phyloP scores from a whole-genome alignment of 2,329 filamentous ascomycete species.

The Fusarium sp. region DNA sequence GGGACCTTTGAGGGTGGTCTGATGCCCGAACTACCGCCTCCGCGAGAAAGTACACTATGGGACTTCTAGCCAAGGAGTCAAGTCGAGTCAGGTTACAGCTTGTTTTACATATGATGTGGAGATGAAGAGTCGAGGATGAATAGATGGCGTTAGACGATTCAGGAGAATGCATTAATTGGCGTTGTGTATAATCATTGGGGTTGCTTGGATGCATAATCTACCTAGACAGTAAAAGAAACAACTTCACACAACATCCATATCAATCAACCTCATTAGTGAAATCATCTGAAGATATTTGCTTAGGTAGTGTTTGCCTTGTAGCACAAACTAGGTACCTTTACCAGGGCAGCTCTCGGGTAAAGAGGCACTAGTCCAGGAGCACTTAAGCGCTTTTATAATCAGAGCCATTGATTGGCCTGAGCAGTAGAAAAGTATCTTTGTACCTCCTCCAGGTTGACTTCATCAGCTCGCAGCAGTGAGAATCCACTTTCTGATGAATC shows the following conservation, averaged over 20 bases:
- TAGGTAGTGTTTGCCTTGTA: background rate
- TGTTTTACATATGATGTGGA: conserved; percentile 74
- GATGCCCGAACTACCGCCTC: conserved; percentile 82
- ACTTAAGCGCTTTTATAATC: background rate
- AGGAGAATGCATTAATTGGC: conserved; percentile 30
- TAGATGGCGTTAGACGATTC: conserved; percentile 31
- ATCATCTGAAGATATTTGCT: background rate
- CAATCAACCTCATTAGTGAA: background rate
- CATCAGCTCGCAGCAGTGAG: conserved; percentile 27
- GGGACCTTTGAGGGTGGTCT: conserved; percentile 75
- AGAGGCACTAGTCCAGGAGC: background rate
- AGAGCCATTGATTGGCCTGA: conserved; percentile 11
- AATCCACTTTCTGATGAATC: conserved; percentile 51
- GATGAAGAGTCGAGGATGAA: conserved; percentile 8
- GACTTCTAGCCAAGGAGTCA: conserved; percentile 64
- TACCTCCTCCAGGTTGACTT: conserved; percentile 13
- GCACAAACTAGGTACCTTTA: background rate
- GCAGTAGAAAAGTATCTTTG: background rate
- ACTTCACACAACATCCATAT: background rate
- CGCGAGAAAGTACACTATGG: conserved; percentile 78
- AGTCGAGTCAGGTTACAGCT: background rate
- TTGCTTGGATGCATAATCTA: conserved; percentile 19
- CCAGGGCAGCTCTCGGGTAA: background rate
- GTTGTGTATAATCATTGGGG: conserved; percentile 17
- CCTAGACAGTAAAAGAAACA: background rate